Base-by-base conservation (phyloP, 345 rosid species). In the Microthlaspi erraticum region DNA sequence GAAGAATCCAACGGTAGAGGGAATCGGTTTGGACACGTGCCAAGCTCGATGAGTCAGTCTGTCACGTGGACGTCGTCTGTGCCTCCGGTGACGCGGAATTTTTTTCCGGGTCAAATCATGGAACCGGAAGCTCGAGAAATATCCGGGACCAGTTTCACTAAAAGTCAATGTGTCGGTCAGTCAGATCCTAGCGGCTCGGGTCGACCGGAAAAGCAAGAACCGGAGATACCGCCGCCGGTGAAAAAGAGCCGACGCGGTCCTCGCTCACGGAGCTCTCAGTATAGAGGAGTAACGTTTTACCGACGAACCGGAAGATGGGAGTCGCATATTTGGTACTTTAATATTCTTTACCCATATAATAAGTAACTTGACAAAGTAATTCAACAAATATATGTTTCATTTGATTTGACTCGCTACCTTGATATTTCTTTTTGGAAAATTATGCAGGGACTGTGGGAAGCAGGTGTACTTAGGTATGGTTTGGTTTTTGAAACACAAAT, bases 241-340 rank as follows among this genome's bases (percentile, higher is more conserved):
- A 94, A 94, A 74, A 94, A 88, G 75, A 91, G 97, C 80, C 79
- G 99, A 53, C 86, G 99, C 34, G 99, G 97, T 16, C 99, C 99
- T 32, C 79, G 99, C 70, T 94, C 99, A 5, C 82, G 96, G 62
- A 94, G 99, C 79, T 94, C 99, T 9, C 99, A 94, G 73, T 94
- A 89, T 65, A 83, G 99, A 41, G 99, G 99, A 7, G 99, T 94
- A 52, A 94, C 99, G 42, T 94, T 87, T 70, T 94, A 94, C 78
- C 84, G 99, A 78, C 83, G 99, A 66, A 94, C 99, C 17, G 99
- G 99, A 55, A 84, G 99, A 65, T 94, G 99, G 99, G 99, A 94
- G 75, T 94, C 99, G 57, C 99, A 94, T 81, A 94, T 94, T 60
- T 94, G 99, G 99, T 91, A 71, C 37, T 41, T 52, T 49, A 1